phyloP scores from a whole-genome alignment of 129 eudicot genomes.

The Tagetes patula region DNA sequence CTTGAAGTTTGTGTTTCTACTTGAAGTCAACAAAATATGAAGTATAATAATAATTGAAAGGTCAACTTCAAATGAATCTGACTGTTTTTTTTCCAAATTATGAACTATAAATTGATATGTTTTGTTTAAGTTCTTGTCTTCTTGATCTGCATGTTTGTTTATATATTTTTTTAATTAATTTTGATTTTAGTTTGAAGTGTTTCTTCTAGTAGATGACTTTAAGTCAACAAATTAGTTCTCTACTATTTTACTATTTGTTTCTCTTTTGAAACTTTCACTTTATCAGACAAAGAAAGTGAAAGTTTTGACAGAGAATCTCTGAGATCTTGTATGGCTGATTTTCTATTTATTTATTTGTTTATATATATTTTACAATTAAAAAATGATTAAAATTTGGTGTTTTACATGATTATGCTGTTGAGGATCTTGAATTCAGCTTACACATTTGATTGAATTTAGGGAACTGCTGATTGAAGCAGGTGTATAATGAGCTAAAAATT shows the following conservation, averaged over 20 bases:
- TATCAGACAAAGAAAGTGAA: slow-evolving; percentile 33
- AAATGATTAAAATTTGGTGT: slow-evolving; percentile 5
- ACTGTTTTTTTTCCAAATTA: too few species aligned
- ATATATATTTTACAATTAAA: slow-evolving; percentile 9
- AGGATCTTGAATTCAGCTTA: slow-evolving; percentile 25
- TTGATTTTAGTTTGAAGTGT: neutral
- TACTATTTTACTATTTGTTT: slow-evolving; percentile 5
- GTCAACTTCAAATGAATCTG: too few species aligned
- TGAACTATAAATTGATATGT: neutral
- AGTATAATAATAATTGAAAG: too few species aligned
- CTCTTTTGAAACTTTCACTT: slow-evolving; percentile 22
- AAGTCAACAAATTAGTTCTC: slow-evolving; percentile 1
- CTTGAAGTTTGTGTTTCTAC: neutral
- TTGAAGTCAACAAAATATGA: neutral
- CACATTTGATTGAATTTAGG: slow-evolving; percentile 1
- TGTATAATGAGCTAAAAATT: neutral
- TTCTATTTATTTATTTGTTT: neutral
- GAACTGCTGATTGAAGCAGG: neutral
- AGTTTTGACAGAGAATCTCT: slow-evolving; percentile 31
- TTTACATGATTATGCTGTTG: slow-evolving; percentile 29
- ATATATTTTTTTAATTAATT: neutral
- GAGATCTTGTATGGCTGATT: slow-evolving; percentile 28
- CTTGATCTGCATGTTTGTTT: neutral
- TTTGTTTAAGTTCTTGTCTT: neutral
- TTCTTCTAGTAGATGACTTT: neutral